Evolutionary conservation across 768 basidiomycete genomes (phyloP).

Genomic region (Pleurotus djamor): DNA sequence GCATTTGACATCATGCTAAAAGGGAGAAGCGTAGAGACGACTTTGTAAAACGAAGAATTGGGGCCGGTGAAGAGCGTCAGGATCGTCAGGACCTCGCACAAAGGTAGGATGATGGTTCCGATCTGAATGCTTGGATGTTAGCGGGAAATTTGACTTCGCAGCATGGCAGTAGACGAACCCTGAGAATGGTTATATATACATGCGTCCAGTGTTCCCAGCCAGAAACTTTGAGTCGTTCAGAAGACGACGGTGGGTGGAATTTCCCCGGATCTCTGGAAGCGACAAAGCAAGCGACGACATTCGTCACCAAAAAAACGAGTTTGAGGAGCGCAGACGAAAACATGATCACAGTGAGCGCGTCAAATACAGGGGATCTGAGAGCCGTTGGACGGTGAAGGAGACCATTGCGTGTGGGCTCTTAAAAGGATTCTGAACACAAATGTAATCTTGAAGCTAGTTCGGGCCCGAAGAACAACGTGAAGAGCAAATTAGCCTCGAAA

Average conservation of each 20-base stretch:
- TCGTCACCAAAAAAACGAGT: neutral
- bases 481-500: too few relatives aligned
- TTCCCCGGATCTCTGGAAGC: neutral
- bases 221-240: neutral
- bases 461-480: too few relatives aligned
- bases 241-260: neutral
- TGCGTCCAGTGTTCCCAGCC: neutral
- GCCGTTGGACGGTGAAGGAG: too few relatives aligned
- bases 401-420: too few relatives aligned
- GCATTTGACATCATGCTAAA: neutral
- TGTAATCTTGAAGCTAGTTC: too few relatives aligned
- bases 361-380: too few relatives aligned
- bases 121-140: too few relatives aligned
- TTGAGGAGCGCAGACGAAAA: too few relatives aligned
- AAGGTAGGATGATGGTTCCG: neutral
- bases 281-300: neutral
- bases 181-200: neutral
- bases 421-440: too few relatives aligned
- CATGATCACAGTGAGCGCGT: too few relatives aligned
- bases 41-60: neutral
- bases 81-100: neutral
- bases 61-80: neutral
- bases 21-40: neutral
- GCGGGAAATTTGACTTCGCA: neutral
- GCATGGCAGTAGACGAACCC: neutral